phyloP scores from a whole-genome alignment of 1,139 yeast genomes.

The Scheffersomyces quercinus region DNA sequence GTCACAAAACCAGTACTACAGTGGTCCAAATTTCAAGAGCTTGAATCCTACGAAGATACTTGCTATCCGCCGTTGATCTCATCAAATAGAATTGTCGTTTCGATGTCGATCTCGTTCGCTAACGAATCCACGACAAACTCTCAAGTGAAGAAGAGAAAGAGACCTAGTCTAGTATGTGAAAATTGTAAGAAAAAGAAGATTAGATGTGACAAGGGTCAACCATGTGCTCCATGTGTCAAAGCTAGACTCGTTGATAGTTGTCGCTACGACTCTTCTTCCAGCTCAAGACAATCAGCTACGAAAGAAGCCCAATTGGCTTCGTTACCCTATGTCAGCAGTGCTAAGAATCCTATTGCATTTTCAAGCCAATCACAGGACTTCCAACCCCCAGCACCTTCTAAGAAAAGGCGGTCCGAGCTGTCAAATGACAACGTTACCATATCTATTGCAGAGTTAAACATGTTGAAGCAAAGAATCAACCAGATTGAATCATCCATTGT shows the following conservation, averaged over 20 bases:
- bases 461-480: slow-evolving; percentile 25
- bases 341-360: slow-evolving; percentile 24
- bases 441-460: slow-evolving; percentile 23
- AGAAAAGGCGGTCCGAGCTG: not conserved
- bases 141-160: slow-evolving; percentile 20
- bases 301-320: slow-evolving; percentile 6
- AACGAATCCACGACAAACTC: not conserved
- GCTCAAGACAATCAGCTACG: not conserved
- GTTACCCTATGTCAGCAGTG: slow-evolving; percentile 27
- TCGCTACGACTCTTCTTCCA: slow-evolving; percentile 19
- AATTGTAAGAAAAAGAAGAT: slow-evolving; percentile 36
- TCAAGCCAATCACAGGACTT: not conserved
- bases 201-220: slow-evolving; percentile 34
- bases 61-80: too few species aligned
- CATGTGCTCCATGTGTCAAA: slow-evolving; percentile 36
- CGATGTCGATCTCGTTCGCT: not conserved
- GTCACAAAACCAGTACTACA: too few species aligned
- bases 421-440: slow-evolving; percentile 5
- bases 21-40: too few species aligned
- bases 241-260: slow-evolving; percentile 21
- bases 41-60: too few species aligned
- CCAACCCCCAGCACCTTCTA: not conserved
- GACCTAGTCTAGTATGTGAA: slow-evolving; percentile 35
- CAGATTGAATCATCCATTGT: slow-evolving; percentile 18
- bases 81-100: too few species aligned